Evolutionary conservation across 805 yeast genomes (phyloP).

Genomic region (Yamadazyma philogaea): DNA sequence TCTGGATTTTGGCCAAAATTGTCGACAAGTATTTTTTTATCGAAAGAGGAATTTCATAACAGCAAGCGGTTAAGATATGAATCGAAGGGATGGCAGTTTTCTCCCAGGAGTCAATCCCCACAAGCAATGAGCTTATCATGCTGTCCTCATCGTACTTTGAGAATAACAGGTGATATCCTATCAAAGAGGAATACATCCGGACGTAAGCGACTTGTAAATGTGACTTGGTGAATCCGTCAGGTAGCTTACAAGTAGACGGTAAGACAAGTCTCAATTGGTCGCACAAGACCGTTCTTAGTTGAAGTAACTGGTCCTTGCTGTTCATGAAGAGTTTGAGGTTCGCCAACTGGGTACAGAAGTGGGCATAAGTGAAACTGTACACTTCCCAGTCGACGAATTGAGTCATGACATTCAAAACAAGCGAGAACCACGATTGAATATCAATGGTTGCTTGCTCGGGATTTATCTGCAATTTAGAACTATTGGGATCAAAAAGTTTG

Average conservation of each 20-base stretch:
- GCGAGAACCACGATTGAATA: slow-evolving; percentile 48
- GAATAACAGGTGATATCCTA: slow-evolving; percentile 57
- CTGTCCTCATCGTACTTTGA: slow-evolving; percentile 60
- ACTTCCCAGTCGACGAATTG: slow-evolving; percentile 66
- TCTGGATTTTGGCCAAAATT: slow-evolving; percentile 71
- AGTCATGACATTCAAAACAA: slow-evolving; percentile 49
- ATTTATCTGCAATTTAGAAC: slow-evolving; percentile 18
- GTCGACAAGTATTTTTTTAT: slow-evolving; percentile 64
- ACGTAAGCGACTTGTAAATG: slow-evolving; percentile 67
- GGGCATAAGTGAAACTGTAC: slow-evolving; percentile 63
- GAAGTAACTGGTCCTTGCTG: slow-evolving; percentile 32
- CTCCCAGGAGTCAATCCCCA: slow-evolving; percentile 72
- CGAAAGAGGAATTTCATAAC: slow-evolving; percentile 76
- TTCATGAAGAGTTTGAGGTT: slow-evolving; percentile 51
- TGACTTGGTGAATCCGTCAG: slow-evolving; percentile 46
- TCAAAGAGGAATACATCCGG: slow-evolving; percentile 57
- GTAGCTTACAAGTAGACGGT: slow-evolving; percentile 40
- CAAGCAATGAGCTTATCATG: slow-evolving; percentile 55
- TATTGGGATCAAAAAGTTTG: slow-evolving; percentile 17
- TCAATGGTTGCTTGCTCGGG: slow-evolving; percentile 29
- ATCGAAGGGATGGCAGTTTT: slow-evolving; percentile 75
- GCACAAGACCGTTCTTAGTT: slow-evolving; percentile 48
- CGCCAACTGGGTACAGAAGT: slow-evolving; percentile 67
- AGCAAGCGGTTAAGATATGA: slow-evolving; percentile 70
- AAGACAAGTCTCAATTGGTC: slow-evolving; percentile 55